phyloP scores from a whole-genome alignment of 805 yeast species.

The Hanseniaspora mollemarum region DNA sequence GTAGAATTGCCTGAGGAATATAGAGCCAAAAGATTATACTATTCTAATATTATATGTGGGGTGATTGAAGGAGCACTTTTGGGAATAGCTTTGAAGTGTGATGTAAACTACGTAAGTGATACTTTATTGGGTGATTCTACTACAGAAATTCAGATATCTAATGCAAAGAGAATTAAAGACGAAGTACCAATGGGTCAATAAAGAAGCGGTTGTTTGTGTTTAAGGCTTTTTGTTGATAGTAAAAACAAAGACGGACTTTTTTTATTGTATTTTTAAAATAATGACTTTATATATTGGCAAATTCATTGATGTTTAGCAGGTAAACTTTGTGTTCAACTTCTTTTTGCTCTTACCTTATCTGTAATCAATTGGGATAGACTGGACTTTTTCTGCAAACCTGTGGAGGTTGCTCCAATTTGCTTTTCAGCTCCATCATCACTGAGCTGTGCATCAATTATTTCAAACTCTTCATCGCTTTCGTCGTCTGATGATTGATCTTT shows the following conservation, averaged over 20 bases:
- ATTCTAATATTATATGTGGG: constrained; percentile 81
- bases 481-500: constrained; percentile 17
- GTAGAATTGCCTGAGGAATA: constrained; percentile 79
- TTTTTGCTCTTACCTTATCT: constrained; percentile 12
- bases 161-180: constrained; percentile 67
- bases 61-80: constrained; percentile 83
- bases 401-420: neutral
- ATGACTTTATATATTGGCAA: too few species aligned
- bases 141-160: constrained; percentile 67
- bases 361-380: constrained; percentile 3
- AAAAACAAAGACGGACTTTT: neutral
- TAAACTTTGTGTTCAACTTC: neutral
- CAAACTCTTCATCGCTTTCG: constrained; percentile 13
- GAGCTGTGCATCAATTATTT: constrained; percentile 5
- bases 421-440: neutral
- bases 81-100: constrained; percentile 91
- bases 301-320: neutral
- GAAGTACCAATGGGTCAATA: constrained; percentile 98
- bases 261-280: too few species aligned
- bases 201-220: constrained; percentile 23
- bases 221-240: neutral
- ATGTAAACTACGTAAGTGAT: constrained; percentile 68
- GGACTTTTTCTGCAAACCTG: neutral
- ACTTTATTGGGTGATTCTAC: constrained; percentile 66
- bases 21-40: constrained; percentile 61